Evolutionary conservation across 225 moss, liverwort and hornwort species (phyloP).

Genomic region (Lunularia cruciata): DNA sequence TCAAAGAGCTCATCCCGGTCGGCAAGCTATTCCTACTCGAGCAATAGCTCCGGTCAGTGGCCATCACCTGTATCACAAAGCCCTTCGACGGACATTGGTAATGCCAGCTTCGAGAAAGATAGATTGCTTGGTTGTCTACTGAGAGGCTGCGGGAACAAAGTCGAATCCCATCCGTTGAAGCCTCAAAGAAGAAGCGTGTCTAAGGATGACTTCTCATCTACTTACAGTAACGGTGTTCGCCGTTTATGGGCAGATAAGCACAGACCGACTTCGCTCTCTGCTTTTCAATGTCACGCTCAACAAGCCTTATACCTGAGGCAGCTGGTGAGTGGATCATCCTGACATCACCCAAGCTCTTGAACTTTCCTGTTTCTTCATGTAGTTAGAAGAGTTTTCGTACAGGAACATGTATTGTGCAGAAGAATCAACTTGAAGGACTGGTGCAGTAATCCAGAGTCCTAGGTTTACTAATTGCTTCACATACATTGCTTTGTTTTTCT

Average conservation of each 20-base stretch:
- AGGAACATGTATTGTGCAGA: too few species aligned
- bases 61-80: too few species aligned
- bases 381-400: too few species aligned
- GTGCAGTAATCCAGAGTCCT: too few species aligned
- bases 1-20: too few species aligned
- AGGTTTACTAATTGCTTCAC: too few species aligned
- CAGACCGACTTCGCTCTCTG: slow-evolving; percentile 25
- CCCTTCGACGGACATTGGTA: too few species aligned
- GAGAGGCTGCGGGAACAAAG: slow-evolving; percentile 5
- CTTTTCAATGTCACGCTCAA: slow-evolving; percentile 26
- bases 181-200: not conserved
- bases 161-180: not conserved
- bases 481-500: not conserved
- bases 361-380: not conserved
- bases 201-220: not conserved
- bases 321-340: slow-evolving; percentile 16
- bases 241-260: slow-evolving; percentile 41
- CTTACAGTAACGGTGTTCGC: slow-evolving; percentile 30
- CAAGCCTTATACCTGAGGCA: slow-evolving; percentile 30
- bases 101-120: not conserved
- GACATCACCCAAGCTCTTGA: not conserved
- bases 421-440: too few species aligned
- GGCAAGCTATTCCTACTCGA: too few species aligned
- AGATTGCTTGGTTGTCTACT: not conserved
- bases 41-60: too few species aligned